Base-by-base conservation (phyloP, 2,329 filamentous ascomycete species). In the Phoma sp. region DNA sequence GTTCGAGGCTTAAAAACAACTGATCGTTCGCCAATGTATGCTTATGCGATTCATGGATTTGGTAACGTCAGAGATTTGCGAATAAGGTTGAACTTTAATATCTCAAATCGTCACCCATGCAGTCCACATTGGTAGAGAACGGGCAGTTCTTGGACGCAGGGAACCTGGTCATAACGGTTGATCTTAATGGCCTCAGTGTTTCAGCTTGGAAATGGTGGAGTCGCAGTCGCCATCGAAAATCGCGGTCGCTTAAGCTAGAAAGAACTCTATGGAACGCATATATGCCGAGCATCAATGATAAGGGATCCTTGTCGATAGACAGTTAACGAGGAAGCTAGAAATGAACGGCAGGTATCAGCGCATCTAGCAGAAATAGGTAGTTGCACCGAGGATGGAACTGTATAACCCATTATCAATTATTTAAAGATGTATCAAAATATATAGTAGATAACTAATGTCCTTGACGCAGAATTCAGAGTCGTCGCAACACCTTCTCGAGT, bases 401-500 rank as follows among this genome's bases (percentile, higher is more conserved):
- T 34, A 33, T 43, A 21, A 20, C 17, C 33, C 43, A 15, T 15
- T 34, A 38, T 32, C 26, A 45, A 25, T 39, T 34, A 12, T 29
- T 45, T 45, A 21, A 29, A 7, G 6, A 39, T 25, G 21, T 45
- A 45, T 43, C 17, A 12, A 49, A 36, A 40, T 45, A 15, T 40
- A 46, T n/a, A 49, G 21, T 18, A 43, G 18, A 30, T 30, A 7
- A 34, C 29, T 10, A 42, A 18, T n/a, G 34, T 29, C 45, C 45
- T 26, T 54, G 45, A 23, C 40, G 20, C 14, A 5, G 4, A 34
- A 9, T 12, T 38, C 38, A 54, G 21, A 54, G 45, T 29, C 42
- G 49, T 30, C 51, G 45, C 37, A 69, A 47, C 7, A 73, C 66
- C 50, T 71, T 74, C 52, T 73, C 67, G 6, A 61, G 57, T 11